Conservation (phyloP, 257 asterid species). For the Orobanche coerulescens region DNA sequence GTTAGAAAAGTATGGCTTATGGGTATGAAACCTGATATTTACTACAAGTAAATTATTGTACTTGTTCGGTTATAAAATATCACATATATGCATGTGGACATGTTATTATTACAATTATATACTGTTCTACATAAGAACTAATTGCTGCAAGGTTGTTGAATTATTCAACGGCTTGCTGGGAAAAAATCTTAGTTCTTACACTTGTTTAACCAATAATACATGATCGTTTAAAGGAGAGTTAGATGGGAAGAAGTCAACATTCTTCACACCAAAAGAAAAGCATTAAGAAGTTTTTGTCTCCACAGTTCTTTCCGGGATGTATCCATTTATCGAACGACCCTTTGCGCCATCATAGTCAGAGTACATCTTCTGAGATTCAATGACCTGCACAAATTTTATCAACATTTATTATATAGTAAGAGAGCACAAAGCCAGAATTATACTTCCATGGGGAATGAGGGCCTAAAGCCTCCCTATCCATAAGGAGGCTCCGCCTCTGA, state of each 20-base stretch:
- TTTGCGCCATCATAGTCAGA: slow-evolving; percentile 24
- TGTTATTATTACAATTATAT: slow-evolving; percentile 11
- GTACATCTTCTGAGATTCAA: slow-evolving; percentile 24
- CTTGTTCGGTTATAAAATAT: slow-evolving; percentile 9
- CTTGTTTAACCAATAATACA: slow-evolving; percentile 17
- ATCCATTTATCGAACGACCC: slow-evolving; percentile 22
- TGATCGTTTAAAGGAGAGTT: slow-evolving; percentile 12
- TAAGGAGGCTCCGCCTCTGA: too few species aligned
- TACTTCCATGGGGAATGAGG: neutral
- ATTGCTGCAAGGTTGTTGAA: slow-evolving; percentile 22
- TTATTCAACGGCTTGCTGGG: slow-evolving; percentile 10
- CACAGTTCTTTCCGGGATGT: slow-evolving; percentile 21
- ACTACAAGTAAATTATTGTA: slow-evolving; percentile 6
- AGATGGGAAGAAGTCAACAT: slow-evolving; percentile 6
- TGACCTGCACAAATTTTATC: slow-evolving; percentile 26
- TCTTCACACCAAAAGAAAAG: slow-evolving; percentile 19
- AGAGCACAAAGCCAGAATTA: neutral
- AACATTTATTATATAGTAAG: neutral
- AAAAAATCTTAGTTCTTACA: slow-evolving; percentile 16
- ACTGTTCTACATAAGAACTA: slow-evolving; percentile 18
- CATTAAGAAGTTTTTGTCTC: slow-evolving; percentile 6
- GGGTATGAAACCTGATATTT: neutral
- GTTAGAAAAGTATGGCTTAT: neutral
- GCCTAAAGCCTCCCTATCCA: too few species aligned
- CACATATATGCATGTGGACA: slow-evolving; percentile 14